Percentiles rank a stretch among this genome's conserved stretches.
These are phyloP conservation scores for Fraxinus xanthoxyloides DNA, from an alignment of 305 asterid species.

Conservation along the genomic window DNA sequence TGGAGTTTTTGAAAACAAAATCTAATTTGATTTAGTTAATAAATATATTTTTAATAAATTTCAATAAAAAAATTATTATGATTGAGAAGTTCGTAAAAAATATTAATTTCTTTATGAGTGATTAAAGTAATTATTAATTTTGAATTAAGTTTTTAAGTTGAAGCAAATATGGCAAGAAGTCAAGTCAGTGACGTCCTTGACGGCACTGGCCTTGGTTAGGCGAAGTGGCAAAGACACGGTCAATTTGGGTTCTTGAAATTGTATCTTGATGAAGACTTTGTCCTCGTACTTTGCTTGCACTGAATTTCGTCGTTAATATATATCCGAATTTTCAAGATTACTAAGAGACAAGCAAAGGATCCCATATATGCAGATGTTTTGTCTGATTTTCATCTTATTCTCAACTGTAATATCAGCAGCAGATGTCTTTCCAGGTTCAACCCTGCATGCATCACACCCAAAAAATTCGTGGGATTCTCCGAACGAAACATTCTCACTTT, in stretches of 20 bases:
- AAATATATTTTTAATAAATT: no score
- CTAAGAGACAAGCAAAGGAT: background rate
- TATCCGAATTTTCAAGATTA: background rate
- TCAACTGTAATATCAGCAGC: constrained; percentile 6
- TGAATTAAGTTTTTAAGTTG: no score
- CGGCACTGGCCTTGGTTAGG: background rate
- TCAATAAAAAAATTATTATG: no score
- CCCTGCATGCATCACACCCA: constrained; percentile 32
- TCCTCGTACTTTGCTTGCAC: background rate
- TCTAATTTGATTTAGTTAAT: no score
- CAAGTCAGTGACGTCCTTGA: background rate
- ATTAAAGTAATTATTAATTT: no score
- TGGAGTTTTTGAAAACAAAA: no score
- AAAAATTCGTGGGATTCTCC: constrained; percentile 43
- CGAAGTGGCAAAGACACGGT: background rate
- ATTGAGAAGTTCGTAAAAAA: no score
- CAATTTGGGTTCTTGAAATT: background rate
- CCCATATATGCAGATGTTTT: background rate
- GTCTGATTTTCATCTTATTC: constrained; percentile 15
- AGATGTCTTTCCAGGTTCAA: constrained; percentile 37
- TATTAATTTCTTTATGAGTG: no score
- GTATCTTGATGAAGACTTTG: background rate
- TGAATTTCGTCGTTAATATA: background rate
- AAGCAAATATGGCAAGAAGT: no score
- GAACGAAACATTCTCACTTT: constrained; percentile 31